phyloP scores from a whole-genome alignment of 805 yeast genomes.

The Cyberlindnera nakhonratchasimensis region DNA sequence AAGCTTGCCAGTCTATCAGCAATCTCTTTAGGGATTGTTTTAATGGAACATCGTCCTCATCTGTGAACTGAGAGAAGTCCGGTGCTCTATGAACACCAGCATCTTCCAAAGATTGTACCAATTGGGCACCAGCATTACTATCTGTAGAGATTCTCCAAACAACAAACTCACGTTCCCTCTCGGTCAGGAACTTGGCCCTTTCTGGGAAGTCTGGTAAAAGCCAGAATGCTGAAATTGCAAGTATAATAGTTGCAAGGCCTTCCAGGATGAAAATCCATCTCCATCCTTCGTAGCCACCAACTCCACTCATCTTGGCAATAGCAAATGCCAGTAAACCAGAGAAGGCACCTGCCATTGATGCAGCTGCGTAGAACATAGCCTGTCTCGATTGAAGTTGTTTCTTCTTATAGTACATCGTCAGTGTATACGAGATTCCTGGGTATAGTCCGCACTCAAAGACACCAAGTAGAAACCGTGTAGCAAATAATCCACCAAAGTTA shows the following conservation, averaged over 20 bases:
- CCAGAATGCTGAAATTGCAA: slow-evolving; percentile 7
- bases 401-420: slow-evolving; percentile 27
- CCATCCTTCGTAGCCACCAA: slow-evolving; percentile 17
- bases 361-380: slow-evolving; percentile 25
- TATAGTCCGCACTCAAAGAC: slow-evolving; percentile 21
- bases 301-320: slow-evolving; percentile 15
- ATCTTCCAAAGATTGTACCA: background rate
- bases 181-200: slow-evolving; percentile 15
- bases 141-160: slow-evolving; percentile 8
- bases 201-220: slow-evolving; percentile 21
- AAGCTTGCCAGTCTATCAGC: slow-evolving; percentile 32
- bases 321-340: slow-evolving; percentile 27
- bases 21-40: slow-evolving; percentile 22
- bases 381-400: slow-evolving; percentile 25
- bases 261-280: slow-evolving; percentile 22
- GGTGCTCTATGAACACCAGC: slow-evolving; percentile 8
- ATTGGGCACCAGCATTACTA: slow-evolving; percentile 1
- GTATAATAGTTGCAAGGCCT: slow-evolving; percentile 15
- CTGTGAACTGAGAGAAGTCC: slow-evolving; percentile 12
- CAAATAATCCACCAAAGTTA: slow-evolving; percentile 15
- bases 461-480: slow-evolving; percentile 18
- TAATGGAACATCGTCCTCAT: slow-evolving; percentile 16
- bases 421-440: slow-evolving; percentile 21
- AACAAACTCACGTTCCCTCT: slow-evolving; percentile 14
- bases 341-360: slow-evolving; percentile 25